Evolutionary conservation across 2,329 filamentous ascomycete species (phyloP).

Genomic region (Xylaria sp.): DNA sequence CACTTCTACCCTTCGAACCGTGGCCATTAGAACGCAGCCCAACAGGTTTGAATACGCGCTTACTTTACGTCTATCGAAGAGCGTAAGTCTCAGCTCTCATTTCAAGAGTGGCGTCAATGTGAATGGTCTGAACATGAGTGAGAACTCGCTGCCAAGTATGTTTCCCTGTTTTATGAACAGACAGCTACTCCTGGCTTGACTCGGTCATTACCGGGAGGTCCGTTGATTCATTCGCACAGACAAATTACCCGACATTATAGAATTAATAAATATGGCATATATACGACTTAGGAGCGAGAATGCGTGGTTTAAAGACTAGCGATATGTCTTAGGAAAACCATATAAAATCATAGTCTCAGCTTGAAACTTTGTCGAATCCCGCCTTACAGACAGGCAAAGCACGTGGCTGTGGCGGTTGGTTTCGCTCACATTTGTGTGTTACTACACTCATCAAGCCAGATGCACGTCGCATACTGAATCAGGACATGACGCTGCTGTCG

Average conservation of each 20-base stretch:
- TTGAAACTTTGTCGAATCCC: background rate
- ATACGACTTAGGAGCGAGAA: background rate
- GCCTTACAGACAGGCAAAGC: slow-evolving; percentile 1
- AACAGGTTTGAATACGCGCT: background rate
- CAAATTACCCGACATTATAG: background rate
- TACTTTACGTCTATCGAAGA: background rate
- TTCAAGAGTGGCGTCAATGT: background rate
- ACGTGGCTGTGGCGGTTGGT: slow-evolving; percentile 1
- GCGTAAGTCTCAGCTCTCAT: background rate
- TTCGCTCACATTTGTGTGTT: background rate
- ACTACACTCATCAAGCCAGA: background rate
- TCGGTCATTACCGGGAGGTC: background rate
- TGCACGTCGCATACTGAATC: background rate
- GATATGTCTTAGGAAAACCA: slow-evolving; percentile 6
- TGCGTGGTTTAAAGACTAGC: background rate
- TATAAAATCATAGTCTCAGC: slow-evolving; percentile 13
- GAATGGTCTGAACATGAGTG: background rate
- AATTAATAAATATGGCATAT: background rate
- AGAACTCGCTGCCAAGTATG: background rate
- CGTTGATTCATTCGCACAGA: too few relatives aligned
- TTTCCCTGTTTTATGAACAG: background rate
- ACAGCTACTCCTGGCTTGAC: background rate
- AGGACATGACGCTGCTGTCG: background rate
- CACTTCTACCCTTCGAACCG: background rate
- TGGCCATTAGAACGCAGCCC: background rate